Evolutionary conservation across 495 filamentous ascomycete species (phyloP), one percentile per base, ranked within the genome.

Genomic region (Trichoderma virens): DNA sequence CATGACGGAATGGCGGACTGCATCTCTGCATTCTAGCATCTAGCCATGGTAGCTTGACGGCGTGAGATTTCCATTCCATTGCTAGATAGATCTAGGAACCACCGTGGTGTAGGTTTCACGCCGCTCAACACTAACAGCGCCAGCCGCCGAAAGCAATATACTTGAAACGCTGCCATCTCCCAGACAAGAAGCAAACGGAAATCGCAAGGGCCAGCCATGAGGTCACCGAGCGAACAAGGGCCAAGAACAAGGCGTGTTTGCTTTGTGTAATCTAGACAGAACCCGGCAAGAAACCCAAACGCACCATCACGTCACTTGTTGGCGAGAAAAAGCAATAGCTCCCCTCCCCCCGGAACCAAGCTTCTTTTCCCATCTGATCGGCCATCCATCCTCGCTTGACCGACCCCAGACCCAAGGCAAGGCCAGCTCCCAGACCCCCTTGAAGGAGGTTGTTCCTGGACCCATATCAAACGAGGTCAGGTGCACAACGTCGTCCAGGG

Each of bases 391-490:
- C 18, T 56, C 51, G 51, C 51, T 56, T 56, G 51, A 56, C n/a
- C n/a, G n/a, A 18, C 47, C 7, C 27, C 47, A 8, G 16, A 3
- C 2, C 2, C 27, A 14, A 56, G 25, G 34, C 34, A 6, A 7
- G 6, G 34, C 34, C 25, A 30, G 51, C 51, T 3, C 20, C 51
- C 27, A 18, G 51, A 13, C 51, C 51, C 51, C 18, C 20, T n/a
- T 45, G 41, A 45, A 45, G 41, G 9, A 56, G 51, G 51, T n/a
- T 56, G 51, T 56, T 56, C 51, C 51, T 56, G 51, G 51, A 56
- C 51, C 51, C 51, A 56, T 56, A 56, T 56, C 51, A 56, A 56
- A 56, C 51, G 51, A 56, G 51, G 51, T 56, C 51, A 56, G 51
- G 51, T 56, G 51, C 51, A 30, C 51, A 16, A 56, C 9, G 9